Percentiles rank a stretch among this genome's conserved stretches.
phyloP scores from a whole-genome alignment of 78 protist genomes.

The Dictyostelium capitatum region DNA sequence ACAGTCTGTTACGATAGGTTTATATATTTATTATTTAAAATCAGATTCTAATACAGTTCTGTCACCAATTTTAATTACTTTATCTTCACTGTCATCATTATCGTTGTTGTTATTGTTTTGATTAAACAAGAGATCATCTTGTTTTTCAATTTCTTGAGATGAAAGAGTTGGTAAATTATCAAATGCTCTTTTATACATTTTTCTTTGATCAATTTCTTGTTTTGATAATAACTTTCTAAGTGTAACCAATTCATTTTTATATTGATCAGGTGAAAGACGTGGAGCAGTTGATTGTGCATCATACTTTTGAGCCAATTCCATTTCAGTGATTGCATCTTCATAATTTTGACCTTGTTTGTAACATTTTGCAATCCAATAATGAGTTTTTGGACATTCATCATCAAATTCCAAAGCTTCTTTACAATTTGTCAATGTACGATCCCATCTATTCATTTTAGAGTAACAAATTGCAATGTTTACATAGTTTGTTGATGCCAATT shows the following conservation, averaged over 20 bases:
- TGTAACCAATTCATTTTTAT: neutral
- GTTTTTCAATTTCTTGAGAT: neutral
- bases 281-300: neutral
- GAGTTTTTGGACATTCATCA: neutral
- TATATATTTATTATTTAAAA: too few relatives aligned
- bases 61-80: neutral
- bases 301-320: neutral
- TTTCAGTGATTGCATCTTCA: neutral
- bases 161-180: neutral
- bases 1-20: too few relatives aligned
- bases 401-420: neutral
- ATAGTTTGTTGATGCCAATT: neutral
- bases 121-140: conserved; percentile 1
- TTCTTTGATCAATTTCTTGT: neutral
- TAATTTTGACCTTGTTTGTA: neutral
- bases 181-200: conserved; percentile 12
- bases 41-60: neutral
- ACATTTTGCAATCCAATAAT: neutral
- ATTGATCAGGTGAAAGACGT: neutral
- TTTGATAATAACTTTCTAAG: neutral
- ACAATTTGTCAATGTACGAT: neutral
- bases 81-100: neutral
- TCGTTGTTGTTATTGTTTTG: neutral
- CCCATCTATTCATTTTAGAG: conserved; percentile 3
- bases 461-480: neutral